Evolutionary conservation across 2,329 filamentous ascomycete species (phyloP).

Genomic region (Cordyceps cateniannulata): DNA sequence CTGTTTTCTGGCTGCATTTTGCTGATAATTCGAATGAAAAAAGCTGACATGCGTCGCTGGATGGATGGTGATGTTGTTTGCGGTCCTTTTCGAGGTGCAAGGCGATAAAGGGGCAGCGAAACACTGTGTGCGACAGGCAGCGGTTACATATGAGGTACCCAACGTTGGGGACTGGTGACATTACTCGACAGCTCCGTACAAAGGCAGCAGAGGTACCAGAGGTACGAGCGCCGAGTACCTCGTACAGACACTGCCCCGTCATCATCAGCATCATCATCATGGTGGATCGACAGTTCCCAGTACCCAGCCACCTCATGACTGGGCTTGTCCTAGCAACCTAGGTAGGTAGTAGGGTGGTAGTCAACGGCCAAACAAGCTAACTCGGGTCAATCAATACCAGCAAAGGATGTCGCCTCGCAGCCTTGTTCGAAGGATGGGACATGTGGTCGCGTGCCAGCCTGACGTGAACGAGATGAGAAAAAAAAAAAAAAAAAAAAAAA

Average conservation of each 20-base stretch:
- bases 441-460: not conserved
- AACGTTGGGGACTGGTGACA: too few species aligned
- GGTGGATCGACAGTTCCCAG: not conserved
- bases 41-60: not conserved
- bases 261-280: not conserved
- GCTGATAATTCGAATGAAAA: not conserved
- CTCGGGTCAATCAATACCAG: too few species aligned
- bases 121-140: too few species aligned
- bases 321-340: too few species aligned
- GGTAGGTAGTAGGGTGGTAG: too few species aligned
- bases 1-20: not conserved
- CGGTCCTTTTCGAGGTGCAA: too few species aligned
- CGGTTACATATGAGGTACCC: too few species aligned
- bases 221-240: not conserved
- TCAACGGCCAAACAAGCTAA: too few species aligned
- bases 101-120: too few species aligned
- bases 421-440: not conserved
- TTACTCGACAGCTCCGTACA: too few species aligned
- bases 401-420: not conserved
- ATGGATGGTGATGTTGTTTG: not conserved
- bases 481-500: too few species aligned
- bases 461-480: not conserved
- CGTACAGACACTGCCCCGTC: not conserved
- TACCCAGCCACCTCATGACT: not conserved
- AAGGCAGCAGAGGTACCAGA: not conserved